Base-by-base conservation (phyloP, 768 basidiomycete genomes). In the Amanita inopinata region DNA sequence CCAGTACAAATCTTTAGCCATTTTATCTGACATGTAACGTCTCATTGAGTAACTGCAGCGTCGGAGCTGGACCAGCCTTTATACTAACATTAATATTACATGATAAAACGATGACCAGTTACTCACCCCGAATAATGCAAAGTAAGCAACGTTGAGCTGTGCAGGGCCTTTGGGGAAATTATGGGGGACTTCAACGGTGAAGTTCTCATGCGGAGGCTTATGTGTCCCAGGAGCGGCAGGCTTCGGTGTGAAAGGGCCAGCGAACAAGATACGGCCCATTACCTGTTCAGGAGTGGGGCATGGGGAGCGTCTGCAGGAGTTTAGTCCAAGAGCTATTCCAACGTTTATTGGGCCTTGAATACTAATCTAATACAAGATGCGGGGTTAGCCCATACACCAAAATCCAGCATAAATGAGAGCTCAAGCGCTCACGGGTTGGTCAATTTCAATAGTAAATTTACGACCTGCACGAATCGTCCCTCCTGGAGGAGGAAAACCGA, bases 241-340 rank as follows among this genome's bases (percentile, higher is more conserved):
- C 44, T 64, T 48, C 0, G 74, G 73, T 18, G 54, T 49, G 45
- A 61, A 75, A 7, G 54, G 54, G 12, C 73, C 74, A 32, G 63
- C 66, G 54, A 70, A 74, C 34, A 76, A 56, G n/a, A 74, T 61
- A 7, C 42, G 50, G 9, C 73, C 73, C 51, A 74, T 46, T 12
- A 54, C 41, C 4, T 56, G 56, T 1, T 44, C 33, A 5, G 55
- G 55, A 5, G 56, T 23, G 11, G 43, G 33, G 46, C 63, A 58
- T 32, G 50, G 42, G 23, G 36, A 46, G 12, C 50, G 30, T 4
- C 46, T 45, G 38, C 62, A 76, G 23, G 64, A 62, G 33, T 58
- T 55, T 20, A 75, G 25, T 4, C 61, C 70, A 39, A 76, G 64
- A 20, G 66, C 66, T 38, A 76, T 53, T 10, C 64, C 69, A 2